Evolutionary conservation across 2,329 filamentous ascomycete species (phyloP).

Genomic region (Cladophialophora chaetospira): DNA sequence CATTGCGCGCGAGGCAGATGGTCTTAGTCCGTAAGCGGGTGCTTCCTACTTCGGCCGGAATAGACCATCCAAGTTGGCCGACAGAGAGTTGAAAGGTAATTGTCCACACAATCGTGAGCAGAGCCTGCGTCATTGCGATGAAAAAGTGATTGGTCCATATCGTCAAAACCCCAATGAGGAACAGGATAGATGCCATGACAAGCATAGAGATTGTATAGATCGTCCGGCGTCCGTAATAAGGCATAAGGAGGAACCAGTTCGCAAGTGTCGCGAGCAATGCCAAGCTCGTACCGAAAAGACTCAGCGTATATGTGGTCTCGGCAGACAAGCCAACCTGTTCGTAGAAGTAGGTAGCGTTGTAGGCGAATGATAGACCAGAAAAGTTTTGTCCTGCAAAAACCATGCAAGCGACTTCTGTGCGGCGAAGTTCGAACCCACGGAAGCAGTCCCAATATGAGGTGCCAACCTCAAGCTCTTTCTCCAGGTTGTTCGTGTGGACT

Average conservation of each 20-base stretch:
- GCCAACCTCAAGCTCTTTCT: constrained; percentile 33
- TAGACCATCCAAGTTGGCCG: constrained; percentile 56
- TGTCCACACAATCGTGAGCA: constrained; percentile 54
- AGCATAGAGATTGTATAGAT: constrained; percentile 42
- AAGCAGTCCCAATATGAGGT: constrained; percentile 39
- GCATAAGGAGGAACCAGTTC: constrained; percentile 50
- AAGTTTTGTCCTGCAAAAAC: constrained; percentile 43
- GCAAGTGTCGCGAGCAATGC: constrained; percentile 54
- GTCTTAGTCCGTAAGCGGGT: constrained; percentile 57
- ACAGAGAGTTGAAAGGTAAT: constrained; percentile 57
- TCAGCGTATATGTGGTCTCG: constrained; percentile 40
- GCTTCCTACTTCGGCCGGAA: constrained; percentile 56
- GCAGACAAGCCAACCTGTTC: constrained; percentile 43
- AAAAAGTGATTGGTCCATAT: constrained; percentile 30
- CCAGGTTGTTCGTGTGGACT: constrained; percentile 41
- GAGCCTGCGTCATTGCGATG: constrained; percentile 42
- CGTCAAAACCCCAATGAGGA: constrained; percentile 37
- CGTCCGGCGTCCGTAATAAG: constrained; percentile 42
- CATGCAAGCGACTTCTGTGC: constrained; percentile 46
- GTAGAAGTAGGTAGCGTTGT: constrained; percentile 45
- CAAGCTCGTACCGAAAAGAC: constrained; percentile 62
- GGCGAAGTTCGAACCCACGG: constrained; percentile 39
- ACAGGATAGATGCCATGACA: constrained; percentile 35
- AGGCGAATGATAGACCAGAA: constrained; percentile 39
- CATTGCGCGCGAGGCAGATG: constrained; percentile 53